phyloP scores from a whole-genome alignment of 2,329 filamentous ascomycete species.

The Didymella keratinophila region DNA sequence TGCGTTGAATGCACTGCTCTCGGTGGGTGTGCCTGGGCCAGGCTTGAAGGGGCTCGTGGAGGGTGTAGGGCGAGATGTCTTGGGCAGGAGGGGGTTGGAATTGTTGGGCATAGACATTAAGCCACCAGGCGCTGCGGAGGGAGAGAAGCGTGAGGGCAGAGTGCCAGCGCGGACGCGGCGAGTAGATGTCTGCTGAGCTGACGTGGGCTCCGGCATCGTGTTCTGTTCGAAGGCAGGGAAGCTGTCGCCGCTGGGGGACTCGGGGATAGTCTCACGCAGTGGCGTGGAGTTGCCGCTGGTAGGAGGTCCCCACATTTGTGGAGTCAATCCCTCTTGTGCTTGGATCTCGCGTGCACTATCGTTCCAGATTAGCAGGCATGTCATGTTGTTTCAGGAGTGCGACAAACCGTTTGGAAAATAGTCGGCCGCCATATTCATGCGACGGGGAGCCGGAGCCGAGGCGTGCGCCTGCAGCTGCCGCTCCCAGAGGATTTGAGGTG shows the following conservation, averaged over 20 bases:
- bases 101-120: slow-evolving; percentile 54
- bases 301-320: slow-evolving; percentile 85
- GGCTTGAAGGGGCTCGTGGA: slow-evolving; percentile 88
- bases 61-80: slow-evolving; percentile 84
- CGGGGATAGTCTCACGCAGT: slow-evolving; percentile 94
- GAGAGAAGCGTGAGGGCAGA: slow-evolving; percentile 92
- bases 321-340: slow-evolving; percentile 86
- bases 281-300: slow-evolving; percentile 97
- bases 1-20: slow-evolving; percentile 50
- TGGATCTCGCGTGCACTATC: slow-evolving; percentile 92
- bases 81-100: slow-evolving; percentile 65
- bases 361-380: slow-evolving; percentile 40
- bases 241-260: slow-evolving; percentile 89
- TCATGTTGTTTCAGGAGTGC: slow-evolving; percentile 40
- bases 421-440: slow-evolving; percentile 79
- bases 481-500: slow-evolving; percentile 62
- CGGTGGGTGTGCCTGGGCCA: slow-evolving; percentile 54
- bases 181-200: slow-evolving; percentile 67
- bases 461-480: slow-evolving; percentile 65
- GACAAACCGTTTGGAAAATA: slow-evolving; percentile 91
- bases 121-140: slow-evolving; percentile 70
- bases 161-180: slow-evolving; percentile 91
- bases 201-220: slow-evolving; percentile 68
- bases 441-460: slow-evolving; percentile 95
- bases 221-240: slow-evolving; percentile 85